A percentile compares a stretch with the other conserved stretches of the same genome.
These are phyloP conservation scores for Rhodotorula sp. DNA, from an alignment of 1,284 basidiomycete species.

Conservation along the genomic window DNA sequence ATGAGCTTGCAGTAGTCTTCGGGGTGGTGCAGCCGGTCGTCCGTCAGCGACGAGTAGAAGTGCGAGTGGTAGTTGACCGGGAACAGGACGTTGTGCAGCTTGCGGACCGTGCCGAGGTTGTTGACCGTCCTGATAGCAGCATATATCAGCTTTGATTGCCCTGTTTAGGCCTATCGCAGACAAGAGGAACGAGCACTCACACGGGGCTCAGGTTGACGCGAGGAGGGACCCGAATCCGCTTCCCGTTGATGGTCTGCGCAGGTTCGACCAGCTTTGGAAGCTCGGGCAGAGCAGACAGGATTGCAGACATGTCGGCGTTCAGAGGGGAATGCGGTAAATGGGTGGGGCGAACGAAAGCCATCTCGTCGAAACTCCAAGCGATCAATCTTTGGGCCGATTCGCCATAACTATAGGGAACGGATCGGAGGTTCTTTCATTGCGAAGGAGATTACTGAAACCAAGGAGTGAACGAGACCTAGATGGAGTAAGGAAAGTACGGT, in stretches of 20 bases:
- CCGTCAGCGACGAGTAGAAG: constrained; percentile 41
- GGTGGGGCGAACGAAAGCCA: no score
- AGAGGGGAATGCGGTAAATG: no score
- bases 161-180: no score
- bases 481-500: background rate
- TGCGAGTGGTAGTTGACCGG: constrained; percentile 40
- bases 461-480: background rate
- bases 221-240: constrained; percentile 33
- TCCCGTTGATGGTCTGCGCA: constrained; percentile 28
- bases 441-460: no score
- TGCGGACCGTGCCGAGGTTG: constrained; percentile 43
- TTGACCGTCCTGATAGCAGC: constrained; percentile 27
- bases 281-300: constrained; percentile 22
- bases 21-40: constrained; percentile 24
- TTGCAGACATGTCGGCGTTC: constrained; percentile 13
- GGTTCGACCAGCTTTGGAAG: constrained; percentile 25
- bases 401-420: no score
- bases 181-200: constrained; percentile 8
- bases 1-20: constrained; percentile 44
- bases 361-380: no score
- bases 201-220: constrained; percentile 32
- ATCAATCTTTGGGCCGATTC: no score
- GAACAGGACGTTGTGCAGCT: constrained; percentile 43
- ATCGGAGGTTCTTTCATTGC: no score
- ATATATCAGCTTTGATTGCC: no score